These are phyloP conservation scores for Trichophyton verrucosum DNA, from an alignment of 2,329 filamentous ascomycete species.

Conservation along the genomic window DNA sequence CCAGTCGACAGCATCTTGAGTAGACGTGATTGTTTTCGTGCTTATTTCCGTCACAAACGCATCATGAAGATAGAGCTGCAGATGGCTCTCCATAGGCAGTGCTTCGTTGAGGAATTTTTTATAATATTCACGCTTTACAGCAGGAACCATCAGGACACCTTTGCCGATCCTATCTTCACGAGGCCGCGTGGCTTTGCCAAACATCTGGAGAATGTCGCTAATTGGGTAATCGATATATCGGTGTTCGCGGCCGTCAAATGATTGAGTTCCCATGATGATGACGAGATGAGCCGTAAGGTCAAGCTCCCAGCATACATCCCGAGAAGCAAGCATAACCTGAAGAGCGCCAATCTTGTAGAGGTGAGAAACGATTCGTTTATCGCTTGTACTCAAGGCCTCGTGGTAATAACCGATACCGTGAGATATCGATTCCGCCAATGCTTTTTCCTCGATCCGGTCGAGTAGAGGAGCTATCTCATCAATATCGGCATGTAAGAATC, in stretches of 20 bases:
- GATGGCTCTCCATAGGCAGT: slow-evolving; percentile 84
- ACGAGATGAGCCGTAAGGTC: slow-evolving; percentile 80
- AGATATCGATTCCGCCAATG: slow-evolving; percentile 74
- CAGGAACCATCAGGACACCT: slow-evolving; percentile 92
- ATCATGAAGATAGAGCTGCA: slow-evolving; percentile 85
- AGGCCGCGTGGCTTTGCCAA: slow-evolving; percentile 76
- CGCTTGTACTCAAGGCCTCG: slow-evolving; percentile 74
- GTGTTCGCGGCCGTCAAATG: slow-evolving; percentile 91
- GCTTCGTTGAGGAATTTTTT: slow-evolving; percentile 97
- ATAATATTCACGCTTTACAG: slow-evolving; percentile 93
- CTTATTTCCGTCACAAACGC: slow-evolving; percentile 96
- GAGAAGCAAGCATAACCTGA: slow-evolving; percentile 67
- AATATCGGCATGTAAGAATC: slow-evolving; percentile 75
- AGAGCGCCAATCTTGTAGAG: slow-evolving; percentile 82
- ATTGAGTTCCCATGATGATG: slow-evolving; percentile 94
- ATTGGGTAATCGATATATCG: slow-evolving; percentile 94
- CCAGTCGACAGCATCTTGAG: slow-evolving; percentile 96
- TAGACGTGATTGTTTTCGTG: slow-evolving; percentile 87
- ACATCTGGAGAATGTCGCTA: slow-evolving; percentile 93
- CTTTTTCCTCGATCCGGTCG: slow-evolving; percentile 70
- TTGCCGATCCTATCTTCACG: slow-evolving; percentile 67
- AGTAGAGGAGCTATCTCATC: slow-evolving; percentile 74
- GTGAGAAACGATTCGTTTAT: slow-evolving; percentile 88
- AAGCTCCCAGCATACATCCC: slow-evolving; percentile 94
- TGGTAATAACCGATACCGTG: slow-evolving; percentile 97